A percentile compares a stretch with the other conserved stretches of the same genome.
Evolutionary conservation across 768 basidiomycete genomes (phyloP).

Genomic region (Mycena indigotica): DNA sequence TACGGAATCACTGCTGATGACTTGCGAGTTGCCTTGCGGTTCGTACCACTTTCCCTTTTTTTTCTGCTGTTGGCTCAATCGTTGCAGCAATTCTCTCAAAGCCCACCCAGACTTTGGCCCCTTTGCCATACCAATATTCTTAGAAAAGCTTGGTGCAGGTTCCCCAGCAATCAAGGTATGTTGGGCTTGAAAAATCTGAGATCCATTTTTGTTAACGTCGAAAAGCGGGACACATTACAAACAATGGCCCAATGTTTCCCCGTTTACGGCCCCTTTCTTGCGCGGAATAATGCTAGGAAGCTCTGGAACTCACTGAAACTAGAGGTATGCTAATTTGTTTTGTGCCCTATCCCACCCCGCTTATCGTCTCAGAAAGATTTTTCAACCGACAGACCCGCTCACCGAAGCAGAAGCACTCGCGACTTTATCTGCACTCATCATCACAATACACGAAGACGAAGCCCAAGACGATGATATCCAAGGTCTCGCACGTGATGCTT

Average conservation of each 20-base stretch:
- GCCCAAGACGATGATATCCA: slow-evolving; percentile 42
- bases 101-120: slow-evolving; percentile 83
- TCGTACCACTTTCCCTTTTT: slow-evolving; percentile 16
- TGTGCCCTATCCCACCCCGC: not conserved
- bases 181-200: slow-evolving; percentile 10
- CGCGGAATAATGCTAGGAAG: slow-evolving; percentile 64
- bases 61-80: not conserved
- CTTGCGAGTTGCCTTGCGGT: slow-evolving; percentile 74
- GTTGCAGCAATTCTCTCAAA: slow-evolving; percentile 63
- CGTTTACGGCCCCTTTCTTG: slow-evolving; percentile 71
- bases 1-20: slow-evolving; percentile 91
- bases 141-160: slow-evolving; percentile 88
- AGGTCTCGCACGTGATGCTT: slow-evolving; percentile 72
- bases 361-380: slow-evolving; percentile 57
- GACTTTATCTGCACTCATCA: slow-evolving; percentile 71
- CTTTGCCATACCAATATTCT: slow-evolving; percentile 81
- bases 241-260: slow-evolving; percentile 79
- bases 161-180: slow-evolving; percentile 80
- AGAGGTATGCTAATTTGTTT: slow-evolving; percentile 55
- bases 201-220: not conserved
- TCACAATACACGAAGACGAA: slow-evolving; percentile 64
- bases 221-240: slow-evolving; percentile 81
- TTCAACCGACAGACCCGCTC: slow-evolving; percentile 82
- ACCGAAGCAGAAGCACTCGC: slow-evolving; percentile 77
- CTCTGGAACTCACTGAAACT: slow-evolving; percentile 92